Conservation (phyloP, 345 rosid species). For the Citrus mangshanensis region DNA sequence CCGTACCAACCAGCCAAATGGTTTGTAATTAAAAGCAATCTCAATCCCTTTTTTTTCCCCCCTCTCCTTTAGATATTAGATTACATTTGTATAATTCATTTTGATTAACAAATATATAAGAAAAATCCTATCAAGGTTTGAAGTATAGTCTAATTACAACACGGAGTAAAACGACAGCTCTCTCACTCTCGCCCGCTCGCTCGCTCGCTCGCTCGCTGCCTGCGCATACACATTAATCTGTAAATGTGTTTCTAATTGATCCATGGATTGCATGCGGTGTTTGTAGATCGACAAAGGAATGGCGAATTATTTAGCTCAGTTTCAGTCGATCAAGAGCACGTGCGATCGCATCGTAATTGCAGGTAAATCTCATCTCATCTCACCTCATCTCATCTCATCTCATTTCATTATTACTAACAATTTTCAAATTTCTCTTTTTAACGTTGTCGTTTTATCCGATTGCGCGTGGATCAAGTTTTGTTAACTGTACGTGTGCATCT, state of each 20-base stretch:
- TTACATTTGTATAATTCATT: too few relatives aligned
- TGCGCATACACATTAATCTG: neutral
- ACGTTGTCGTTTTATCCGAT: neutral
- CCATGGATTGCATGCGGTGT: conserved; percentile 24
- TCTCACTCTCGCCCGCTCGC: neutral
- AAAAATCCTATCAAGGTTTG: too few relatives aligned
- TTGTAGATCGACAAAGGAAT: conserved; percentile 49
- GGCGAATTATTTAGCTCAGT: conserved; percentile 92
- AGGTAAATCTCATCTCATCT: conserved; percentile 41
- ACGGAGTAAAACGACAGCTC: neutral
- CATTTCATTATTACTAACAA: neutral
- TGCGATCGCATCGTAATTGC: conserved; percentile 80
- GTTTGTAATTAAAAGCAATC: too few relatives aligned
- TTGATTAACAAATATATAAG: too few relatives aligned
- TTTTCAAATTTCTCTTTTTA: neutral
- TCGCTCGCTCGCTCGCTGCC: neutral
- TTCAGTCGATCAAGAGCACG: conserved; percentile 73
- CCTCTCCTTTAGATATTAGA: too few relatives aligned
- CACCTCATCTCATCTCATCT: conserved; percentile 5
- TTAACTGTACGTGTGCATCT: neutral
- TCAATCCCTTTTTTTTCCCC: too few relatives aligned
- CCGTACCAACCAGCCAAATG: too few relatives aligned
- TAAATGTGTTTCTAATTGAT: conserved; percentile 14
- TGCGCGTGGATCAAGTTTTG: conserved; percentile 12
- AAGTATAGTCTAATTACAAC: too few relatives aligned